A percentile compares a stretch with the other conserved stretches of the same genome.
Conservation (phyloP, 169 alveolate genomes). For the Babesia ovata region DNA sequence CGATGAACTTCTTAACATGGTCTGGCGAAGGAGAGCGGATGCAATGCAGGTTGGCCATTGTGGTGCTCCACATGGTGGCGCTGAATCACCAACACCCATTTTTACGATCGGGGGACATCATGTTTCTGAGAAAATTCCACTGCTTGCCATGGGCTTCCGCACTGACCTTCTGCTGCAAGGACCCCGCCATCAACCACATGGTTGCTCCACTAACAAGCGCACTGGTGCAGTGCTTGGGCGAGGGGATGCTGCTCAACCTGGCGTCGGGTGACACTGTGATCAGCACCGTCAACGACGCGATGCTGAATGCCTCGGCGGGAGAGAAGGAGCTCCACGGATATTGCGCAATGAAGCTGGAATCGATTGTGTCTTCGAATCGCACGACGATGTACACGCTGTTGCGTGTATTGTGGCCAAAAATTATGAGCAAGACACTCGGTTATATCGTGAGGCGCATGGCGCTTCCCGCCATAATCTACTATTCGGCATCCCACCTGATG, state of each 20-base stretch:
- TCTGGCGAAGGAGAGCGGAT: conserved; percentile 14
- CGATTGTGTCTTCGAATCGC: neutral
- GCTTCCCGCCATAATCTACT: conserved; percentile 2
- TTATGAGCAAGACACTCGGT: neutral
- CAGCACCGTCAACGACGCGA: neutral
- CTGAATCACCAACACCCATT: conserved; percentile 53
- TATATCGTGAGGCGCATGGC: neutral
- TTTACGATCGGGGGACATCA: conserved; percentile 38
- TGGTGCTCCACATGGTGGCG: conserved; percentile 38
- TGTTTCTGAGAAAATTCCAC: conserved; percentile 41
- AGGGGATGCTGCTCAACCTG: conserved; percentile 32
- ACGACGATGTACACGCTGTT: conserved; percentile 3
- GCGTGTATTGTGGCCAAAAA: conserved; percentile 3
- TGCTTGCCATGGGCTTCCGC: conserved; percentile 64
- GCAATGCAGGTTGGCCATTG: conserved; percentile 47
- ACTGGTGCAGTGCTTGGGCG: conserved; percentile 50
- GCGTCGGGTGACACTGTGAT: neutral
- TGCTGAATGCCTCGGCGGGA: neutral
- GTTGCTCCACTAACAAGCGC: conserved; percentile 43
- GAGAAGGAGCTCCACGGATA: neutral
- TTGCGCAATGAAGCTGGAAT: neutral
- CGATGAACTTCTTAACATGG: conserved; percentile 11
- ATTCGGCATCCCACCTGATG: conserved; percentile 7
- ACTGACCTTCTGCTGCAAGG: conserved; percentile 38
- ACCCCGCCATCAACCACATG: conserved; percentile 38